A percentile compares a stretch with the other conserved stretches of the same genome.
Evolutionary conservation across 192 early-diverging fungal species (phyloP).

Genomic region (Coemansia reversa): DNA sequence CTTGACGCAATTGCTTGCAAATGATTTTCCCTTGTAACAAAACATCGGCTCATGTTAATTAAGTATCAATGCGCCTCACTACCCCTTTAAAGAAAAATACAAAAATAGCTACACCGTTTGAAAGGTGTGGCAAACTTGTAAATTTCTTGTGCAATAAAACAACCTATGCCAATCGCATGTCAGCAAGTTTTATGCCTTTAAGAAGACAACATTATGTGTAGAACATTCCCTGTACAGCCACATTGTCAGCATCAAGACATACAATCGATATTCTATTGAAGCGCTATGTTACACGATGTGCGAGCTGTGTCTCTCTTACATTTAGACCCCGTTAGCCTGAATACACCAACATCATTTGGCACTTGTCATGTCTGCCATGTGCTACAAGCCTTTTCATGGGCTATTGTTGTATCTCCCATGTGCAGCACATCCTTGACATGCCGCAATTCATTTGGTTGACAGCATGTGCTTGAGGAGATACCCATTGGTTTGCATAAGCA

Average conservation of each 20-base stretch:
- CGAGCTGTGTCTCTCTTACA: not conserved
- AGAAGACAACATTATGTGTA: not conserved
- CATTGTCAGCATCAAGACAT: not conserved
- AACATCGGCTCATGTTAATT: conserved; percentile 13
- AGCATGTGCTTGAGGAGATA: not conserved
- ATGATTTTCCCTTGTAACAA: not conserved
- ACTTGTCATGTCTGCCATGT: not conserved
- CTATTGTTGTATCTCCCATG: not conserved
- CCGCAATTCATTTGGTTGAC: not conserved
- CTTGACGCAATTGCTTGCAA: not conserved
- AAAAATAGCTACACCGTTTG: conserved; percentile 12
- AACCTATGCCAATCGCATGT: conserved; percentile 1
- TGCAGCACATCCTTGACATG: not conserved
- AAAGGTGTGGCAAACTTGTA: not conserved
- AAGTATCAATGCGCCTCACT: conserved; percentile 22
- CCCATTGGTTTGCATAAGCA: not conserved
- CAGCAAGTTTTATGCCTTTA: not conserved
- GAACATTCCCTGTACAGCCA: not conserved
- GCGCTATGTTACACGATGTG: not conserved
- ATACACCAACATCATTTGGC: not conserved
- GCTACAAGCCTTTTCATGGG: not conserved
- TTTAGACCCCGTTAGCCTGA: not conserved
- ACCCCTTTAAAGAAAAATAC: not conserved
- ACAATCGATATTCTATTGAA: conserved; percentile 1
- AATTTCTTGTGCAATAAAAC: not conserved